Percentiles rank a stretch among this genome's conserved stretches.
These are phyloP conservation scores for Cytospora schulzeri DNA, from an alignment of 2,329 filamentous ascomycete genomes.

Conservation along the genomic window DNA sequence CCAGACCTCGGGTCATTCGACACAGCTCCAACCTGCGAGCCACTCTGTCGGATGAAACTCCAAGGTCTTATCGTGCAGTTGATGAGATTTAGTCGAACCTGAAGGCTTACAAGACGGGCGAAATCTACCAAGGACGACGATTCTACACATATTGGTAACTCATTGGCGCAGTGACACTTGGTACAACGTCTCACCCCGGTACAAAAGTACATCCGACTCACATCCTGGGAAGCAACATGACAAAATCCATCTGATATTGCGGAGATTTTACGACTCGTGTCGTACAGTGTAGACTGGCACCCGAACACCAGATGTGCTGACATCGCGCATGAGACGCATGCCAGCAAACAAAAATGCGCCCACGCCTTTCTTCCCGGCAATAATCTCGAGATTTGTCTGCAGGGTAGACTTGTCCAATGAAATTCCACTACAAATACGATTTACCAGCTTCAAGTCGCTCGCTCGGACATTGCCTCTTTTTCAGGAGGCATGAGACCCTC, in stretches of 20 bases:
- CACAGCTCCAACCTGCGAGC: background rate
- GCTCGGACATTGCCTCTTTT: background rate
- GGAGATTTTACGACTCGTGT: slow-evolving; percentile 27
- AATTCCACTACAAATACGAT: background rate
- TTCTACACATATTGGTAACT: background rate
- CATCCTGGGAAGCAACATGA: slow-evolving; percentile 22
- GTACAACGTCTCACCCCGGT: background rate
- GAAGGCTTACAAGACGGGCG: background rate
- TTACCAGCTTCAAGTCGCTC: background rate
- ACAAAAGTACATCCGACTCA: slow-evolving; percentile 6
- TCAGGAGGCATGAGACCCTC: background rate
- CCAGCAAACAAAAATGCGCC: background rate
- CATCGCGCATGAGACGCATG: background rate
- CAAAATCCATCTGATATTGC: slow-evolving; percentile 25
- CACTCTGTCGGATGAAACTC: background rate
- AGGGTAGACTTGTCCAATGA: background rate
- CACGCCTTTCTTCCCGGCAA: background rate
- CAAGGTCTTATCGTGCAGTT: background rate
- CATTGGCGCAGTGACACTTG: slow-evolving; percentile 6
- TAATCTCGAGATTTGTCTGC: background rate
- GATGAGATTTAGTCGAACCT: background rate
- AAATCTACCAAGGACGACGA: background rate
- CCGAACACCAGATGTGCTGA: background rate
- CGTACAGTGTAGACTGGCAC: slow-evolving; percentile 22
- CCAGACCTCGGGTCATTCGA: background rate